Conservation (phyloP, 129 eudicot species). For the Rutidosis leptorrhynchoides region DNA sequence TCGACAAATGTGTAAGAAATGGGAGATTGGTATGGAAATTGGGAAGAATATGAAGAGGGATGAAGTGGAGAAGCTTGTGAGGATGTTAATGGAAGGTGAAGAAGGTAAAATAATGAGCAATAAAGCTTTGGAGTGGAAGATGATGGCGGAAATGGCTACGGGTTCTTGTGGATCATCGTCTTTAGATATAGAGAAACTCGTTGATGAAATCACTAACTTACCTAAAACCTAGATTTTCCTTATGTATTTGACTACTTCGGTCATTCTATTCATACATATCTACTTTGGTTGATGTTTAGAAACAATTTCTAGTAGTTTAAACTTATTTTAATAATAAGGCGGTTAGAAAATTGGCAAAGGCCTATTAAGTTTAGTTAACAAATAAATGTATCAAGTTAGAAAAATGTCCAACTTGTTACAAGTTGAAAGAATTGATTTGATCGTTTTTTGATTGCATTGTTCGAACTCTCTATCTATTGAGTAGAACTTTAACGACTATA, state of each 20-base stretch:
- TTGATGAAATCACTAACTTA: background rate
- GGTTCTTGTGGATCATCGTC: slow-evolving; percentile 26
- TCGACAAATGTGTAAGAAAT: slow-evolving; percentile 27
- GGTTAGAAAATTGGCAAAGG: no score
- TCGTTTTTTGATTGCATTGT: no score
- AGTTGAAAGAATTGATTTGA: no score
- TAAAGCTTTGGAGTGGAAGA: slow-evolving; percentile 36
- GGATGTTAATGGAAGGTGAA: slow-evolving; percentile 24
- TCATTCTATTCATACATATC: background rate
- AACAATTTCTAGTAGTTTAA: no score
- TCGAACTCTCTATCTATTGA: no score
- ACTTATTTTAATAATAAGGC: no score
- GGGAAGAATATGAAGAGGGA: slow-evolving; percentile 25
- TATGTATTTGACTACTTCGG: background rate
- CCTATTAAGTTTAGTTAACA: no score
- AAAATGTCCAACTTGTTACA: no score
- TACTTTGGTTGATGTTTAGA: no score
- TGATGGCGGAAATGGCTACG: slow-evolving; percentile 9
- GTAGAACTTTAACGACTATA: no score
- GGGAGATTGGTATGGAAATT: slow-evolving; percentile 35
- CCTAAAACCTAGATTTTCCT: background rate
- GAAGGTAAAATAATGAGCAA: slow-evolving; percentile 27
- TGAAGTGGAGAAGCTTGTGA: slow-evolving; percentile 30
- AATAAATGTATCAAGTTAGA: no score
- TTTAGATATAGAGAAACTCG: slow-evolving; percentile 19